Conservation (phyloP, 2,329 filamentous ascomycete species). For the Aspergillus versicolor region DNA sequence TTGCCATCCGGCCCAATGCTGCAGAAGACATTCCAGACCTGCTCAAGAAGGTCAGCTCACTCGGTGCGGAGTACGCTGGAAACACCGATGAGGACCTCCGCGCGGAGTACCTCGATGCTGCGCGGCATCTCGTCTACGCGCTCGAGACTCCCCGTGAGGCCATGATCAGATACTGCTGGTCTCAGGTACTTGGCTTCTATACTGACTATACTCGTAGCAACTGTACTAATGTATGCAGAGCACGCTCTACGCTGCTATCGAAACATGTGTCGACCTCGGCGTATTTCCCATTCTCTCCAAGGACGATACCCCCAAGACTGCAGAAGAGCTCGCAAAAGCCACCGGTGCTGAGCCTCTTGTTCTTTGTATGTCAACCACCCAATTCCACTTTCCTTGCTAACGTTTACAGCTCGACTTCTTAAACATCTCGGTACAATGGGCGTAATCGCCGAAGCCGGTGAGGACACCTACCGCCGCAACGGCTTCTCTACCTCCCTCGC, state of each 20-base stretch:
- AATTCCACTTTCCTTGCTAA: neutral
- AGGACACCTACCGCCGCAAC: constrained; percentile 33
- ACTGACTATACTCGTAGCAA: no score
- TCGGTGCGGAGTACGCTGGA: constrained; percentile 8
- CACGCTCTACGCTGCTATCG: constrained; percentile 23
- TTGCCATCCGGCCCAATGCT: constrained; percentile 15
- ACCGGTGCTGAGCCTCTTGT: constrained; percentile 19
- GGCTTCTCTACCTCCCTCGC: constrained; percentile 31
- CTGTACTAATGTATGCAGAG: constrained; percentile 5
- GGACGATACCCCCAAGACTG: constrained; percentile 24
- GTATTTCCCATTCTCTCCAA: constrained; percentile 23
- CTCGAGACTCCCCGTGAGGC: constrained; percentile 51
- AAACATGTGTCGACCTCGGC: constrained; percentile 24
- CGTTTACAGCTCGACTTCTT: constrained; percentile 28
- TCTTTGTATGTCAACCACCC: constrained; percentile 16
- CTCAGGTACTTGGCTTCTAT: constrained; percentile 29
- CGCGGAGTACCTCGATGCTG: constrained; percentile 16
- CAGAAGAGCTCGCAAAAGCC: constrained; percentile 19
- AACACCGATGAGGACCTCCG: constrained; percentile 12
- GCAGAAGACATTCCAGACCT: constrained; percentile 13
- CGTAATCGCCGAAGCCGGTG: constrained; percentile 32
- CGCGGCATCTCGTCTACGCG: constrained; percentile 22
- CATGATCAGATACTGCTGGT: constrained; percentile 50
- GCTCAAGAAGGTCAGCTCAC: constrained; percentile 9
- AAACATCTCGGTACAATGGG: constrained; percentile 38